These are phyloP conservation scores for Puccinia coronata DNA, from an alignment of 1,284 basidiomycete genomes.

Conservation along the genomic window DNA sequence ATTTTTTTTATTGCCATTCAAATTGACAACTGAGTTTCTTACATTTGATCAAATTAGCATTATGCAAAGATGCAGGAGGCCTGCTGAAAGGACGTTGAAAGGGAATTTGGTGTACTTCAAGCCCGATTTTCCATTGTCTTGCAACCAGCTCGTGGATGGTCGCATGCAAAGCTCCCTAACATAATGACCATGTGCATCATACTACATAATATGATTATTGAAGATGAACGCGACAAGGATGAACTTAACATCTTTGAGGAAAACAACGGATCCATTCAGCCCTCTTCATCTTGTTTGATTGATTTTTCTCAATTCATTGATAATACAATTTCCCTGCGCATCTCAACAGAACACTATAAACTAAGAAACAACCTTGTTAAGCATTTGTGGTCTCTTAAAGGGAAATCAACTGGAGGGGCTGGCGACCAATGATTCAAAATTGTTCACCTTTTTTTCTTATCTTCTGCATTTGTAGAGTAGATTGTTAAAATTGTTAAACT, in stretches of 20 bases:
- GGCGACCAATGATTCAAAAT: too few relatives aligned
- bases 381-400: background rate
- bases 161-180: background rate
- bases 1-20: background rate
- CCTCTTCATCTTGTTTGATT: background rate
- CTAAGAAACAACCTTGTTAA: too few relatives aligned
- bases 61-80: too few relatives aligned
- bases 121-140: background rate
- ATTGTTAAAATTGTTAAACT: too few relatives aligned
- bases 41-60: background rate
- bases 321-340: background rate
- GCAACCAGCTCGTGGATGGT: background rate
- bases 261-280: background rate
- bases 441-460: constrained; percentile 1
- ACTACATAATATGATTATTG: constrained; percentile 11
- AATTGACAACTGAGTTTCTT: background rate
- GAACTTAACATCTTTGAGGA: background rate
- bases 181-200: constrained; percentile 14
- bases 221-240: background rate
- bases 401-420: background rate
- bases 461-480: background rate
- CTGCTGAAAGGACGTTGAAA: too few relatives aligned
- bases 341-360: background rate
- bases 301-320: background rate
- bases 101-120: too few relatives aligned